A percentile compares a stretch with the other conserved stretches of the same genome.
These are phyloP conservation scores for Chlorella ohadii DNA, from an alignment of 139 green algal genomes.

Conservation along the genomic window DNA sequence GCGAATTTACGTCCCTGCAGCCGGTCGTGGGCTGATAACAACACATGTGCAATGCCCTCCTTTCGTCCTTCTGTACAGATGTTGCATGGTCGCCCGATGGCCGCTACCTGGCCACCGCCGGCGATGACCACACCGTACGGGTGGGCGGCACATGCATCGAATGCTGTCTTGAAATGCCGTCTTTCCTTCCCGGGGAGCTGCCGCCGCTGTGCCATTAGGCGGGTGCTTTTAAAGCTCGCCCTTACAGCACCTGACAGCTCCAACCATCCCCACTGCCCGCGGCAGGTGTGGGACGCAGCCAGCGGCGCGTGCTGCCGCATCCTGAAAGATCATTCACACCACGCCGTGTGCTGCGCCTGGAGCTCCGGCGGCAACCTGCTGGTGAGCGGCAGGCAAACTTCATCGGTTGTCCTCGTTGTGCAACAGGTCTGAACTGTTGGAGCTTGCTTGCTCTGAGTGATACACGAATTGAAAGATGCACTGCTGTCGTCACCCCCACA, in stretches of 20 bases:
- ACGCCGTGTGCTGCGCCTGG: slow-evolving; percentile 89
- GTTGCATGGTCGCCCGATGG: slow-evolving; percentile 78
- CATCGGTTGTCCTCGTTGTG: too few relatives aligned
- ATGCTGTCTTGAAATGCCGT: too few relatives aligned
- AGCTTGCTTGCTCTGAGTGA: background rate
- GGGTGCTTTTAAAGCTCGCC: too few relatives aligned
- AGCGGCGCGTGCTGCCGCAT: slow-evolving; percentile 63
- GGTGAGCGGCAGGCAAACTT: slow-evolving; percentile 59
- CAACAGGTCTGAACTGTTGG: too few relatives aligned
- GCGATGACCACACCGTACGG: slow-evolving; percentile 68
- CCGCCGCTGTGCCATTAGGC: too few relatives aligned
- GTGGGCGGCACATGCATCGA: background rate
- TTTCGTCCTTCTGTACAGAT: slow-evolving; percentile 70
- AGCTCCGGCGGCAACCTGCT: slow-evolving; percentile 79
- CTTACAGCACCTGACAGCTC: too few relatives aligned
- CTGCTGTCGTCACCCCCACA: too few relatives aligned
- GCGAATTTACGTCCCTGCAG: too few relatives aligned
- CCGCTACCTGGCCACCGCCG: slow-evolving; percentile 68
- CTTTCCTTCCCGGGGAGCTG: too few relatives aligned
- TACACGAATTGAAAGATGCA: background rate
- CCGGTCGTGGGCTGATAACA: too few relatives aligned
- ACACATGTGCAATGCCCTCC: too few relatives aligned
- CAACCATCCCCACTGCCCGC: too few relatives aligned
- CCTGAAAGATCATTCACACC: slow-evolving; percentile 83
- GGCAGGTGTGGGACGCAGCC: slow-evolving; percentile 68